Base-by-base conservation (phyloP, 2,329 filamentous ascomycete species). In the Hymenotorrendiella dingleyae region DNA sequence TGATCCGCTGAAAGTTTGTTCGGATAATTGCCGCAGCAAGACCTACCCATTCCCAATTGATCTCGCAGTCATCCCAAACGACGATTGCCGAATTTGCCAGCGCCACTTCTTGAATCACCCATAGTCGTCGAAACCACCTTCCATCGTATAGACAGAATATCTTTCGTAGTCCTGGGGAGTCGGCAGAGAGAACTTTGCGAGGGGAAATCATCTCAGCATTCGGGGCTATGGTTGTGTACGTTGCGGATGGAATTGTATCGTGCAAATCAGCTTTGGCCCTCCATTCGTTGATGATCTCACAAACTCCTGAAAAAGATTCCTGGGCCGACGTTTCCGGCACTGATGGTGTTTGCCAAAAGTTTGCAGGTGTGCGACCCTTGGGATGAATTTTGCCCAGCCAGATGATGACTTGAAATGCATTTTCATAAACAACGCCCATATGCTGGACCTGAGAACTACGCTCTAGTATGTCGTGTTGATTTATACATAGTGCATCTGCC, bases 401-500 rank as follows among this genome's bases (percentile, higher is more conserved):
- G 9, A 23, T 9, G 11, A 39, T 10, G 7, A 44, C 42, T 10
- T 11, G 14, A 3, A 11, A 11, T 8, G 42, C 42, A 27, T 27
- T 10, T 5, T 10, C 21, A 23, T 27, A 44, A 11, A 44, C 40
- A 3, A n/a, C 28, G 4, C 28, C 36, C 42, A 44, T 44, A 21
- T 27, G 7, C 11, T 19, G 14, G 7, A 44, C 30, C 29, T 39
- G 42, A 10, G 16, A 16, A 12, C 28, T 34, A 16, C 22, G 39
- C 28, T 44, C 42, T 3, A 19, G 3, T 6, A 12, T 9, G 20
- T 39, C 24, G 17, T 14, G 10, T 29, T 45, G 42, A 28, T 34
- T 11, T 12, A 41, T 41, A 21, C 38, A 41, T 22, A 35, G 24
- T 4, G 30, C 39, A 36, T 42, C 39, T 5, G 20, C 33, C 33